Percentiles rank a stretch among this genome's conserved stretches.
Evolutionary conservation across 1,139 yeast species (phyloP).

Genomic region (Geotrichum armillariae): DNA sequence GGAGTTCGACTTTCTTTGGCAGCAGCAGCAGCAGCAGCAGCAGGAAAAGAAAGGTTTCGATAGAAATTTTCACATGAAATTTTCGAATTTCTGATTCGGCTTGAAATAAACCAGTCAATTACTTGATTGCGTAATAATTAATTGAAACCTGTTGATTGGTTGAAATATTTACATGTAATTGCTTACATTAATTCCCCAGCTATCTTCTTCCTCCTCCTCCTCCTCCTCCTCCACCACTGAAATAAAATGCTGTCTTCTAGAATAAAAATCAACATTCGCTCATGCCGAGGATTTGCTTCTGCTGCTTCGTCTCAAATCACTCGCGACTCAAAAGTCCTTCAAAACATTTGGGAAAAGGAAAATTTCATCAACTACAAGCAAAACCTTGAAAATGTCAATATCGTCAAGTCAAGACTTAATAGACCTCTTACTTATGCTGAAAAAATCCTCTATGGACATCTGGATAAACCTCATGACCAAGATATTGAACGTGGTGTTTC

Average conservation of each 20-base stretch:
- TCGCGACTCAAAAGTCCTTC: conserved; percentile 89
- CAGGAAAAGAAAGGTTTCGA: too few species aligned
- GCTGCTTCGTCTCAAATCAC: conserved; percentile 60
- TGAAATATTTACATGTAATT: too few species aligned
- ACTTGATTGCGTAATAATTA: too few species aligned
- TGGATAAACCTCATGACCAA: conserved; percentile 93
- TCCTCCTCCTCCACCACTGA: too few species aligned
- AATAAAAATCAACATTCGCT: too few species aligned
- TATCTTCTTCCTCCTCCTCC: too few species aligned
- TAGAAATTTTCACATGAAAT: too few species aligned
- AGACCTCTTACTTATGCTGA: conserved; percentile 98
- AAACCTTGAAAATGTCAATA: conserved; percentile 71
- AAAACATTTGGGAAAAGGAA: conserved; percentile 84
- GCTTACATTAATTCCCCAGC: too few species aligned
- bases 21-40: neutral
- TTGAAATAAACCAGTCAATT: too few species aligned
- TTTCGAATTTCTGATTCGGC: too few species aligned
- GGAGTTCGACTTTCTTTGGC: neutral
- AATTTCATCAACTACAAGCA: conserved; percentile 58
- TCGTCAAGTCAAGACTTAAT: conserved; percentile 81
- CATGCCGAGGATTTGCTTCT: conserved; percentile 70
- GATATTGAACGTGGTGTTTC: conserved; percentile 96
- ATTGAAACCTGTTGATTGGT: too few species aligned
- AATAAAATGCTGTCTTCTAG: conserved; percentile 19
- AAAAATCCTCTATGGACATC: conserved; percentile 92